Evolutionary conservation across 2,329 filamentous ascomycete species (phyloP).

Genomic region (Penicillium verrucosum): DNA sequence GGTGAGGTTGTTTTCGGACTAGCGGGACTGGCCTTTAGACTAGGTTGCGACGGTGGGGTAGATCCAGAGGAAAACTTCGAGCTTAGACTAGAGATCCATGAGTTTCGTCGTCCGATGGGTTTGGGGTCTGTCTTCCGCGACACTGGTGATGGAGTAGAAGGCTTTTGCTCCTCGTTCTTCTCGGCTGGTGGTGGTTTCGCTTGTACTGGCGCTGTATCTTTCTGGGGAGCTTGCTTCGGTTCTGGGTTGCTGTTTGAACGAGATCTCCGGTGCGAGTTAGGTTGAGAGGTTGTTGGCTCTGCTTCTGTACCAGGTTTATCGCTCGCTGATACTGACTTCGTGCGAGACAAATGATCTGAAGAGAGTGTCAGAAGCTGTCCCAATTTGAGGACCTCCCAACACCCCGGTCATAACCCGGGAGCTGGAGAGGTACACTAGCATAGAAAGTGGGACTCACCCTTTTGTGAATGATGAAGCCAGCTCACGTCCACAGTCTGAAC

Average conservation of each 20-base stretch:
- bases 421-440: not conserved
- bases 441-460: conserved; percentile 58
- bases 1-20: conserved; percentile 35
- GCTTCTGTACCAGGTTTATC: conserved; percentile 28
- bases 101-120: conserved; percentile 57
- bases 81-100: conserved; percentile 91
- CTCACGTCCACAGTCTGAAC: conserved; percentile 81
- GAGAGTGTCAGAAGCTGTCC: conserved; percentile 8
- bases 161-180: conserved; percentile 23
- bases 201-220: conserved; percentile 13
- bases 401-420: not conserved
- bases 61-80: conserved; percentile 75
- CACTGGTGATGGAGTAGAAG: conserved; percentile 18
- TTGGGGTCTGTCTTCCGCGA: conserved; percentile 29
- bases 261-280: conserved; percentile 23
- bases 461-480: conserved; percentile 82
- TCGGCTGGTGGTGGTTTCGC: conserved; percentile 20
- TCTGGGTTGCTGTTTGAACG: conserved; percentile 23
- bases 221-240: conserved; percentile 16
- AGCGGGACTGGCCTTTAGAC: conserved; percentile 29
- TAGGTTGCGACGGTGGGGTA: conserved; percentile 40
- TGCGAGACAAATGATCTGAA: conserved; percentile 36
- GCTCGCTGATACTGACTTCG: conserved; percentile 36
- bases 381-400: not conserved
- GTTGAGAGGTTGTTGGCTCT: conserved; percentile 17